These are phyloP conservation scores for Globisporangium sylvaticum DNA, from an alignment of 352 stramenopile genomes.

Conservation along the genomic window DNA sequence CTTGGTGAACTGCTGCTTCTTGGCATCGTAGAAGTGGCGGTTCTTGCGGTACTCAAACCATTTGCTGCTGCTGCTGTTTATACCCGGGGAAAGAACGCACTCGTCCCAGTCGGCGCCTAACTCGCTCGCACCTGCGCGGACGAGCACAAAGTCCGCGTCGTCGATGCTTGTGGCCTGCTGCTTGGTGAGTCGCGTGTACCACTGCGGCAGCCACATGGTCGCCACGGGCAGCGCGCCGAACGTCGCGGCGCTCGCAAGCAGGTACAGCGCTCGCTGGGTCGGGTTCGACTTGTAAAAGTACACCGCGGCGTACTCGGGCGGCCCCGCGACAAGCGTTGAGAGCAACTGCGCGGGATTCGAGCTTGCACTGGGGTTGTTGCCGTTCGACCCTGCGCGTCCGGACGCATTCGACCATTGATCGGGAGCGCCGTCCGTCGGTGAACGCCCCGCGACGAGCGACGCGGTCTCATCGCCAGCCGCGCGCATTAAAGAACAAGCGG, in stretches of 20 bases:
- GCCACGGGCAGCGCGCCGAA: conserved; percentile 40
- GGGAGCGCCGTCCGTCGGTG: background rate
- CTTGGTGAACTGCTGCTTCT: conserved; percentile 44
- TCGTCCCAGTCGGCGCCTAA: conserved; percentile 32
- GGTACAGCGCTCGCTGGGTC: conserved; percentile 39
- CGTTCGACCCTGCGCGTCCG: background rate
- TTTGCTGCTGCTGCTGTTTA: conserved; percentile 6
- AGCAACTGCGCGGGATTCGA: conserved; percentile 1
- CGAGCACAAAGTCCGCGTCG: conserved; percentile 54
- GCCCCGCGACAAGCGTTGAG: conserved; percentile 26
- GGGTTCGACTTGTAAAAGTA: conserved; percentile 34
- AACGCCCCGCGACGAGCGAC: conserved; percentile 12
- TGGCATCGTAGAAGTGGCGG: conserved; percentile 58
- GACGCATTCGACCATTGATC: background rate
- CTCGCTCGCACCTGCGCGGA: conserved; percentile 18
- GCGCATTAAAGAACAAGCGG: background rate
- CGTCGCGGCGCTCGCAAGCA: conserved; percentile 33
- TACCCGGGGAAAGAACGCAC: conserved; percentile 28
- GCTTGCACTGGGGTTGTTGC: background rate
- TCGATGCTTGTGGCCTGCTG: conserved; percentile 30
- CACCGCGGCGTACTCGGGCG: conserved; percentile 33
- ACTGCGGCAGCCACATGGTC: conserved; percentile 52
- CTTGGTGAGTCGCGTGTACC: conserved; percentile 53
- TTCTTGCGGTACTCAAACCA: conserved; percentile 76
- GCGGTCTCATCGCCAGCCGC: conserved; percentile 12